Evolutionary conservation across 2,329 filamentous ascomycete species (phyloP), one percentile per base, ranked within the genome.

Genomic region (Sodiomyces alkalinus): DNA sequence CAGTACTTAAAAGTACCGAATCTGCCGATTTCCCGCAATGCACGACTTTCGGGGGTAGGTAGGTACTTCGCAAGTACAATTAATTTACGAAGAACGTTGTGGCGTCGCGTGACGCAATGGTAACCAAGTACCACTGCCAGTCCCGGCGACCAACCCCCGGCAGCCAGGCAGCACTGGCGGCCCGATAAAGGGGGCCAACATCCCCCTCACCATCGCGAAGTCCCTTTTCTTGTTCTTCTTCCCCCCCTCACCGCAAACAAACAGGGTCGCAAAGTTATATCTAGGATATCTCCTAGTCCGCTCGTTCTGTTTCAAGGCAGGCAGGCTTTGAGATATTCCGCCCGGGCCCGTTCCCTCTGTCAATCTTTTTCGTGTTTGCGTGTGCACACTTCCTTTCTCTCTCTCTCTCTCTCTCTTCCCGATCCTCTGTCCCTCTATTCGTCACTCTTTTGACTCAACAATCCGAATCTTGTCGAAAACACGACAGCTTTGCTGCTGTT

Each of bases 231-330:
- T 54, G 47, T 56, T 53, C 52, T 51, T 56, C 56, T 55, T 55
- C 58, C 62, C 64, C 62, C 62, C 62, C 53, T 58, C 50, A 60
- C 54, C 62, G 56, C 55, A 59, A n/a, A 56, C 49, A 53, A 52
- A 54, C 53, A 56, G 64, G 66, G 66, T 62, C 64, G 66, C 67
- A 70, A 71, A 71, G 53, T 53, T 49, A 53, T 50, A 48, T 52
- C 45, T 53, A 55, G 58, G 60, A 56, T 61, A 55, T 62, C 59
- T 60, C 58, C 58, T 59, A 55, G 47, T 58, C 56, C 55, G 48
- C 55, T 62, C 56, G 54, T 53, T 59, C 46, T n/a, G n/a, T n/a
- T 49, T 49, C 39, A 47, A 44, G 37, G 50, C 34, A 42, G 29
- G 32, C 33, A 36, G 35, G 34, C 37, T 23, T 44, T 35, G 46